phyloP scores from a whole-genome alignment of 1,284 basidiomycete species.

The Pascua sp. region DNA sequence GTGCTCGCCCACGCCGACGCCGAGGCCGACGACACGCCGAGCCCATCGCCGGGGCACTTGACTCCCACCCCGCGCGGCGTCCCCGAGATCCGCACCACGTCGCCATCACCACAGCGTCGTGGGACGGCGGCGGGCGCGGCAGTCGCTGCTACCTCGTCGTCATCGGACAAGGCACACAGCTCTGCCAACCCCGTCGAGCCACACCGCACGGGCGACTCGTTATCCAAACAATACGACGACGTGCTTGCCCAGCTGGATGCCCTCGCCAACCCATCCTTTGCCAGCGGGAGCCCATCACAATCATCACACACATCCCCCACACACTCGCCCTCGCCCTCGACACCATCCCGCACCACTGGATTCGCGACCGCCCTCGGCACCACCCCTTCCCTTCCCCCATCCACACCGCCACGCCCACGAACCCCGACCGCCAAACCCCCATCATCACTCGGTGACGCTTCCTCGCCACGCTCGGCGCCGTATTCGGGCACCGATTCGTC shows the following conservation, averaged over 20 bases:
- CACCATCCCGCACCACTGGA: no score
- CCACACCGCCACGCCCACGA: no score
- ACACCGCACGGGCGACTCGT: constrained; percentile 12
- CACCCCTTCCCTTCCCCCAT: no score
- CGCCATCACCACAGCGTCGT: constrained; percentile 35
- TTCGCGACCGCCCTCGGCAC: no score
- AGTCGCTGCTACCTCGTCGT: constrained; percentile 26
- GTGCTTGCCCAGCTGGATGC: constrained; percentile 39
- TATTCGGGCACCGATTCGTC: background rate
- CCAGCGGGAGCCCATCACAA: background rate
- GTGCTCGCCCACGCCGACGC: constrained; percentile 6
- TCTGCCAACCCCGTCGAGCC: constrained; percentile 3
- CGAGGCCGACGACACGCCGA: constrained; percentile 14
- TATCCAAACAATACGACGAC: constrained; percentile 29
- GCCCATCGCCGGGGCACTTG: constrained; percentile 11
- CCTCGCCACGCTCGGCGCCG: background rate
- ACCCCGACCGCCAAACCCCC: no score
- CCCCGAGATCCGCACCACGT: constrained; percentile 34
- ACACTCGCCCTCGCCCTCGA: no score
- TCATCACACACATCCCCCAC: no score
- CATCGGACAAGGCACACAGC: constrained; percentile 28
- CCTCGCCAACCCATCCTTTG: constrained; percentile 21
- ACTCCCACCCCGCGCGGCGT: background rate
- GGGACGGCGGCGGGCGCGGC: no score
- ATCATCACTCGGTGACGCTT: no score